These are phyloP conservation scores for Stagonosporopsis cucurbitacearum DNA, from an alignment of 2,329 filamentous ascomycete genomes.

Conservation along the genomic window DNA sequence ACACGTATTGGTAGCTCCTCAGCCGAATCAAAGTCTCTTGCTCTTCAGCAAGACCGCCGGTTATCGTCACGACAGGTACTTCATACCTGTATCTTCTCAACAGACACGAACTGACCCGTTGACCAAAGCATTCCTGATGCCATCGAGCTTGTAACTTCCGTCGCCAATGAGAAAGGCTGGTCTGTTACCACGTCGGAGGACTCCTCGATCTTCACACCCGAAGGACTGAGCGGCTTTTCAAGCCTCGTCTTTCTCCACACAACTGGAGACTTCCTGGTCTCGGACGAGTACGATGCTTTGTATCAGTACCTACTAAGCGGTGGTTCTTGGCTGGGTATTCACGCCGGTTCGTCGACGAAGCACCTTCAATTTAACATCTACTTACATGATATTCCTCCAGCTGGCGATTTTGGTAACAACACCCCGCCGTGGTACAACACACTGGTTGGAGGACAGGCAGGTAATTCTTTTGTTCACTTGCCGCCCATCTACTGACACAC, in stretches of 20 bases:
- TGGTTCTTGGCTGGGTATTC: background rate
- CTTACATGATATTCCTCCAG: background rate
- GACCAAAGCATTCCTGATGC: background rate
- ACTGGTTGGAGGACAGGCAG: background rate
- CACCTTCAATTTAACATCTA: background rate
- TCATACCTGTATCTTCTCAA: background rate
- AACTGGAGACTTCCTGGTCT: background rate
- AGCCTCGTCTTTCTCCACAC: background rate
- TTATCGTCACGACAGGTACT: background rate
- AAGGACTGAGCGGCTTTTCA: background rate
- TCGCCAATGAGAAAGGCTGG: background rate
- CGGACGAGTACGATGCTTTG: background rate
- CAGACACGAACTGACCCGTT: background rate
- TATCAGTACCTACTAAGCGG: background rate
- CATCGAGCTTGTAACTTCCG: background rate
- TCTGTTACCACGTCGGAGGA: background rate
- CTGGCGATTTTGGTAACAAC: background rate
- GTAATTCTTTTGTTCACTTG: background rate
- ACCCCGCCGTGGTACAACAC: background rate
- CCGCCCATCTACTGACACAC: background rate
- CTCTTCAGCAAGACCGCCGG: background rate
- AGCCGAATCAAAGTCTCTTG: background rate
- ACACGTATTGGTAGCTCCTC: background rate
- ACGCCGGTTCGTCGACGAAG: background rate
- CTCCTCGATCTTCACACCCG: background rate